Conservation (phyloP, 1,284 basidiomycete species). For the Rhodotorula sp. region DNA sequence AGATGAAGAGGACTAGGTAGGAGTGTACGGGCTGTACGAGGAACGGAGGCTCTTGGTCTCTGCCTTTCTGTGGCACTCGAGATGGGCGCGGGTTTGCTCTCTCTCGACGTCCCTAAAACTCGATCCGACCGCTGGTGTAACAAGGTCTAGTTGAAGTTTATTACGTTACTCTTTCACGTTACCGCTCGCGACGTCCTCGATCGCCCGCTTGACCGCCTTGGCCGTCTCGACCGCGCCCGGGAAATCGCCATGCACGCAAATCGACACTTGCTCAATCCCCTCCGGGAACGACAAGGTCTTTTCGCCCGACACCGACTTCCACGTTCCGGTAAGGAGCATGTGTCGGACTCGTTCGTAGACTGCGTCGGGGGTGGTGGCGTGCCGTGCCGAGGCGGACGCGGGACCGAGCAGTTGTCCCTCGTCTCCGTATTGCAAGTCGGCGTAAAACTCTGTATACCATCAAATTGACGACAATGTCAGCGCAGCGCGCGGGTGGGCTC, state of each 20-base stretch:
- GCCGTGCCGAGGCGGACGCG: conserved; percentile 57
- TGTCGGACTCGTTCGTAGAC: conserved; percentile 56
- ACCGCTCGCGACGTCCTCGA: conserved; percentile 17
- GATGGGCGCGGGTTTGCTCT: not conserved
- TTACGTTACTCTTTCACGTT: not conserved
- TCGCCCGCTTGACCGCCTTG: conserved; percentile 20
- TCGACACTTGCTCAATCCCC: conserved; percentile 58
- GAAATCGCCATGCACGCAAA: conserved; percentile 66
- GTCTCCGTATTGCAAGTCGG: conserved; percentile 60
- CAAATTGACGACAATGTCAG: not conserved
- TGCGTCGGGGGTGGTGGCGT: conserved; percentile 47
- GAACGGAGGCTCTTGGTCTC: not conserved
- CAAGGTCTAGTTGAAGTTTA: too few species aligned
- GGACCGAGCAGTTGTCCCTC: conserved; percentile 47
- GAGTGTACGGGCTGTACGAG: too few species aligned
- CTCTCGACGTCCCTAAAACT: not conserved
- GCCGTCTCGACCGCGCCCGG: conserved; percentile 50
- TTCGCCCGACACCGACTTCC: conserved; percentile 40
- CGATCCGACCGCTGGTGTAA: too few species aligned
- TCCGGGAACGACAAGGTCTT: conserved; percentile 55
- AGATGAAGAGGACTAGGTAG: too few species aligned
- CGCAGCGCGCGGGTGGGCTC: too few species aligned
- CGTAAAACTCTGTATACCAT: conserved; percentile 40
- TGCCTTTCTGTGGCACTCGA: not conserved
- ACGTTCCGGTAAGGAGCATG: conserved; percentile 59